Evolutionary conservation across 2,329 filamentous ascomycete genomes (phyloP), one percentile per base, ranked within the genome.

Genomic region (Hortaea sp.): DNA sequence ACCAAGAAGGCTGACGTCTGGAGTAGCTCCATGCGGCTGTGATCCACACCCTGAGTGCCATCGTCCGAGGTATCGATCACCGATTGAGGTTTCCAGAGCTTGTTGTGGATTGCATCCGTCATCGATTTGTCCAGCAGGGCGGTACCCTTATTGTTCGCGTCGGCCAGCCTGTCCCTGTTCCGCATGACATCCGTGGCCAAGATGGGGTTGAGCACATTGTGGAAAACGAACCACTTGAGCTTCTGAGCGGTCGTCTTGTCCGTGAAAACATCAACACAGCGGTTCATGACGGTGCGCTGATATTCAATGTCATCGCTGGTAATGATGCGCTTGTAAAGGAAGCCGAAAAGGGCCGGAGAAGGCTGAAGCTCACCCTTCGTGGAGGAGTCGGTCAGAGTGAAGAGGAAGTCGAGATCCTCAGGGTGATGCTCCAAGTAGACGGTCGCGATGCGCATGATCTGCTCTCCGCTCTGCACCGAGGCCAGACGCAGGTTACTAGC

Each of bases 171-270:
- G 39, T 79, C 75, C 75, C 87, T 92, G 48, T 85, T 83, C 27
- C 84, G 81, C 78, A 92, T 90, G 35, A 95, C 83, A 66, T 98
- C 92, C 85, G 90, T 95, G 3, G 90, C 89, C 46, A 99, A 79
- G 35, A 97, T 94, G 0, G 92, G 94, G 59, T 97, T 98, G 53
- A 95, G 86, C 30, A 98, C 77, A 63, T 95, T 82, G 62, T 88
- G 88, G 61, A 98, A 81, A 32, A 94, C 73, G 64, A 95, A 99
- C 44, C 88, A 85, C 66, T 98, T 98, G 39, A 87, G 86, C 69
- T 85, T 89, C 66, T 95, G 92, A 0, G 85, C 81, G 9, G 83
- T 85, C 40, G 74, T 78, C 60, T 84, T 87, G 42, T 82, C 79
- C 5, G 85, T 82, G 63, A 95, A 98, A 1, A 88, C 73, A 47